A percentile compares a stretch with the other conserved stretches of the same genome.
These are phyloP conservation scores for Bruguiera sexangula DNA, from an alignment of 345 rosid genomes.

Conservation along the genomic window DNA sequence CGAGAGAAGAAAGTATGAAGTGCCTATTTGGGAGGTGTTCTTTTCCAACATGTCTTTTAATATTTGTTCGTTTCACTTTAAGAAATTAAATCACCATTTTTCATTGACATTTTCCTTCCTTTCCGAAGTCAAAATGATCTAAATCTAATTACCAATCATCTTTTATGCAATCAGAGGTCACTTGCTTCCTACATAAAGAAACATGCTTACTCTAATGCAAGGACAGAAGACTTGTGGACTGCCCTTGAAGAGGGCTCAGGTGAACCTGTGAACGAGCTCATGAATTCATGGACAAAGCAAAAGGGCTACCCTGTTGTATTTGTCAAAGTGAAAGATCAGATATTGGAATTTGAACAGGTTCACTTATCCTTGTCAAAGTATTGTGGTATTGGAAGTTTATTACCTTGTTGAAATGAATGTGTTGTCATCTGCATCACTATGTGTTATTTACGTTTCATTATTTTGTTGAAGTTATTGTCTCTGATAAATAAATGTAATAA, in stretches of 20 bases:
- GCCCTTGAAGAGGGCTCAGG: constrained; percentile 87
- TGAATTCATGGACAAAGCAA: constrained; percentile 95
- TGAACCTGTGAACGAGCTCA: constrained; percentile 86
- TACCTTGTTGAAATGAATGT: constrained; percentile 2
- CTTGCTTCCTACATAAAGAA: constrained; percentile 84
- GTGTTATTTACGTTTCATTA: constrained; percentile 3
- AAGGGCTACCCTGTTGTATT: constrained; percentile 86
- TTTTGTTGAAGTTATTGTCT: constrained; percentile 13
- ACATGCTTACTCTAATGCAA: constrained; percentile 76
- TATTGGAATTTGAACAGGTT: constrained; percentile 91
- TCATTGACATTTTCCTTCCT: no score
- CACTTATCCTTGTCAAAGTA: not conserved
- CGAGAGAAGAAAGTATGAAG: not conserved
- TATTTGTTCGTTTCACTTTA: not conserved
- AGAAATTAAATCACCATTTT: not conserved
- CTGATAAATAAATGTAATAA: constrained; percentile 22
- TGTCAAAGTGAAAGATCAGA: constrained; percentile 61
- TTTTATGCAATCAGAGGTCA: constrained; percentile 53
- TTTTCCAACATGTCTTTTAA: not conserved
- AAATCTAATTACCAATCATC: not conserved
- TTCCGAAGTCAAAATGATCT: not conserved
- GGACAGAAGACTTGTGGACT: constrained; percentile 90
- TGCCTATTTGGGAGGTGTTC: not conserved
- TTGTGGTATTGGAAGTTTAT: not conserved
- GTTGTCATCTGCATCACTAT: not conserved